These are phyloP conservation scores for Neurospora sp. DNA, from an alignment of 495 filamentous ascomycete species.

Conservation along the genomic window DNA sequence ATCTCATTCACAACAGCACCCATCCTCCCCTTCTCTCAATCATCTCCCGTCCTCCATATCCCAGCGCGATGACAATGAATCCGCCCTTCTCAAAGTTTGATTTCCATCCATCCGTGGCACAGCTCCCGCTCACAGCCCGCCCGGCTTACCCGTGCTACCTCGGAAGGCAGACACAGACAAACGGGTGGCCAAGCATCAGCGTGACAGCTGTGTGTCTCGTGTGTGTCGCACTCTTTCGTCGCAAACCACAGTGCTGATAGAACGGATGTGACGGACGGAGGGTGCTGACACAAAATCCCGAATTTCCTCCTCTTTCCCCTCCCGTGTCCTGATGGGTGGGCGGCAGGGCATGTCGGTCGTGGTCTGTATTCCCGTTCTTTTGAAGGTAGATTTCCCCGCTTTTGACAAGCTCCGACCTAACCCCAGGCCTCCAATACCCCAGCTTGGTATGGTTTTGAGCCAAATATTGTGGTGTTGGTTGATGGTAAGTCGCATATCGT, in stretches of 20 bases:
- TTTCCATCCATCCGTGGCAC: too few species aligned
- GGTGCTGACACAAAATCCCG: neutral
- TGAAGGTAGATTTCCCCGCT: neutral
- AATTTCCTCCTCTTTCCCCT: neutral
- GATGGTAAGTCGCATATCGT: neutral
- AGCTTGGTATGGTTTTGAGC: neutral
- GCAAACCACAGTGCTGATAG: neutral
- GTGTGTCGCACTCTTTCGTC: neutral
- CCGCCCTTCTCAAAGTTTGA: neutral
- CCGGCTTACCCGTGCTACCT: neutral
- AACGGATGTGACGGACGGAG: neutral
- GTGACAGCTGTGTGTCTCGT: neutral
- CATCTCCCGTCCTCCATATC: too few species aligned
- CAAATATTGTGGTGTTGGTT: too few species aligned
- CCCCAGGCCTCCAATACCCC: too few species aligned
- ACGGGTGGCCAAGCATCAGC: neutral
- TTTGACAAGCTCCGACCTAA: neutral
- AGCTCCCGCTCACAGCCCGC: neutral
- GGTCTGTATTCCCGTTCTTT: neutral
- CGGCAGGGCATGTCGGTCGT: neutral
- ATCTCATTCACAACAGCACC: too few species aligned
- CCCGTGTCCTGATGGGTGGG: too few species aligned
- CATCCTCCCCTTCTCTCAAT: too few species aligned
- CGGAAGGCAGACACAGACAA: neutral
- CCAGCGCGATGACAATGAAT: neutral